A percentile compares a stretch with the other conserved stretches of the same genome.
Conservation (phyloP, 2,329 filamentous ascomycete genomes). For the Penicillium sumatraense region DNA sequence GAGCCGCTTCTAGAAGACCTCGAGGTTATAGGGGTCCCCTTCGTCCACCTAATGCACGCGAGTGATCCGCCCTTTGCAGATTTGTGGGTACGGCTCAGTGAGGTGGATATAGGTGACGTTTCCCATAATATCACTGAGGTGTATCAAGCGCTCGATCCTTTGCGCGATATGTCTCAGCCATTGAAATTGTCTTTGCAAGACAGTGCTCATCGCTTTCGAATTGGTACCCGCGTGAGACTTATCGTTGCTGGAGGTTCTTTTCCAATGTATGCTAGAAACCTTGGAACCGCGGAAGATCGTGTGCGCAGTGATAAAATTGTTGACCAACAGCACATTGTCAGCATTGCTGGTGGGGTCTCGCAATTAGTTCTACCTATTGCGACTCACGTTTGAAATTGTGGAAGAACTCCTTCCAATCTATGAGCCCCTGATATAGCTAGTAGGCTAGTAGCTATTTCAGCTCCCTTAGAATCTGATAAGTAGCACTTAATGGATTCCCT, state of each 20-base stretch:
- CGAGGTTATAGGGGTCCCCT: conserved; percentile 14
- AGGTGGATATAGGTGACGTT: conserved; percentile 13
- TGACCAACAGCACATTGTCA: conserved; percentile 17
- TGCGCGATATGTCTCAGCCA: conserved; percentile 14
- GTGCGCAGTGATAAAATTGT: conserved; percentile 10
- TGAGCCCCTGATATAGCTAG: background rate
- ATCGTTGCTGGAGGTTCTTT: conserved; percentile 20
- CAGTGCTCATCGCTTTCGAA: conserved; percentile 18
- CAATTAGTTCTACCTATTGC: conserved; percentile 14
- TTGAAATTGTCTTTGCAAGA: conserved; percentile 12
- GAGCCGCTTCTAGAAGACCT: conserved; percentile 14
- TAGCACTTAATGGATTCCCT: too few species aligned
- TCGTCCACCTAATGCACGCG: conserved; percentile 13
- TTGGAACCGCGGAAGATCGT: conserved; percentile 19
- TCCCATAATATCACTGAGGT: conserved; percentile 20
- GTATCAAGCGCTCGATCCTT: conserved; percentile 17
- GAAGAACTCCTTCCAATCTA: background rate
- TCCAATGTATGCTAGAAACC: conserved; percentile 21
- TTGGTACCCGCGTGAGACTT: conserved; percentile 15
- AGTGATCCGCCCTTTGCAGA: conserved; percentile 22
- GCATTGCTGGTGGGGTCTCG: conserved; percentile 16
- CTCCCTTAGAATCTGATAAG: too few species aligned
- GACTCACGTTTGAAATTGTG: background rate
- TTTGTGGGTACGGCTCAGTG: conserved; percentile 19
- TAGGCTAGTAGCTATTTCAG: too few species aligned